Conservation (phyloP, 2,329 filamentous ascomycete genomes). For the Alternaria angustiovoidea region DNA sequence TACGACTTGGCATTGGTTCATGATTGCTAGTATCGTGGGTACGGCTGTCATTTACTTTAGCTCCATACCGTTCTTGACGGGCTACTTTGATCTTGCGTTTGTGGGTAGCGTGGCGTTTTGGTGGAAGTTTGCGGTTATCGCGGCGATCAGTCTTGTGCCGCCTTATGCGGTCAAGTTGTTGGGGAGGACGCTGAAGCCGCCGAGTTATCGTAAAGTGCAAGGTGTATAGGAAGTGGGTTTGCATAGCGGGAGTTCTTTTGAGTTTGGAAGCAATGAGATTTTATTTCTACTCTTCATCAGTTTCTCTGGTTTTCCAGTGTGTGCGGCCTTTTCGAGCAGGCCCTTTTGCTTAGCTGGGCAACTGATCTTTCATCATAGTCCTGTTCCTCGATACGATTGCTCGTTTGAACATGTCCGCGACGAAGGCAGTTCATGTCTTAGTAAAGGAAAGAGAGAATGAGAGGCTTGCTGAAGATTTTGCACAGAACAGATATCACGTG, state of each 20-base stretch:
- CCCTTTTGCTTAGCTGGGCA: not conserved
- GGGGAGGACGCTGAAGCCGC: constrained; percentile 83
- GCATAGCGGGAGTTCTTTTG: not conserved
- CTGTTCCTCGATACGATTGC: not conserved
- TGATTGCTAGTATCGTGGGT: constrained; percentile 84
- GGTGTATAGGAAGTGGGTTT: constrained; percentile 58
- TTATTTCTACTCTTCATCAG: not conserved
- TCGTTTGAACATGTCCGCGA: too few species aligned
- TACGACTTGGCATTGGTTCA: constrained; percentile 94
- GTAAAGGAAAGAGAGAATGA: not conserved
- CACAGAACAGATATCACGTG: not conserved
- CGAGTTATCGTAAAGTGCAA: constrained; percentile 93
- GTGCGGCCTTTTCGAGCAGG: not conserved
- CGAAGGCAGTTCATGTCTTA: not conserved
- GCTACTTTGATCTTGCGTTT: constrained; percentile 88
- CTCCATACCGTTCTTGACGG: constrained; percentile 83
- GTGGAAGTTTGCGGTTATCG: constrained; percentile 86
- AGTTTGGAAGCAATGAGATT: not conserved
- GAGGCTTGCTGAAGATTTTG: not conserved
- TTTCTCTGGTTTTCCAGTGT: not conserved
- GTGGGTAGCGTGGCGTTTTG: constrained; percentile 81
- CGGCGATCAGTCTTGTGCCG: constrained; percentile 81
- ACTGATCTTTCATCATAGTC: accelerated
- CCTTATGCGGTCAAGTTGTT: constrained; percentile 89
- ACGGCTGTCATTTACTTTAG: constrained; percentile 83